Base-by-base conservation (phyloP, 441 rosid species). In the Macaranga tanarius region DNA sequence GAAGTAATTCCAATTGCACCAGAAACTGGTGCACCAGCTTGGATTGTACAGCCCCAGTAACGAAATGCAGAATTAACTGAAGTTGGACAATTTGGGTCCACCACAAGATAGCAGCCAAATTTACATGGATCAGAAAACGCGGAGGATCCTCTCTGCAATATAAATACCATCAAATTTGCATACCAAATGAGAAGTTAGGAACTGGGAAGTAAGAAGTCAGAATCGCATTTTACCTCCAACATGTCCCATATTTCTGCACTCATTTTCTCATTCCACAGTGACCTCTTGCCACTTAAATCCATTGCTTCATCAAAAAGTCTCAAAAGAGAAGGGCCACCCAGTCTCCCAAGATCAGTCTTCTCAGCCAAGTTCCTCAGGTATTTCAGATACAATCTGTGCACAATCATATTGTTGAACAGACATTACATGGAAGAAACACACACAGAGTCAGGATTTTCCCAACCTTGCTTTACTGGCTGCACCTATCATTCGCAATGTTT, bases 311-410 rank as follows among this genome's bases (percentile, higher is more conserved):
- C 93, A 73, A 86, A 76, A 59, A 92, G 92, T 76, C 91, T 81
- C 74, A 92, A 65, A 58, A 92, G 55, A 34, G 97, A 88, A 70
- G 99, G 97, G 74, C 87, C 86, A 51, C 81, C 92, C 77, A 95
- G 86, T 84, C 97, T 88, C 82, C 97, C 97, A 62, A 95, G 72
- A 82, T 95, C 97, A 71, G 97, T 92, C 83, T 86, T 95, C 88
- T 90, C 95, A 0, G 97, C 86, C 77, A 92, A n/a, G 81, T 80
- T 90, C 77, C 97, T 85, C 80, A 88, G 62, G 79, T 95, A 88
- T 65, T 84, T 90, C 77, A 92, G 76, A 86, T 92, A 94, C 80
- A 94, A 76, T 77, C 97, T 89, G 87, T 20, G 45, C 65, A 72
- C 12, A 77, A 45, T 47, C 23, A 57, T 50, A 58, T 17, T 62